Base-by-base conservation (phyloP, 2,329 filamentous ascomycete species). In the Chrysoporthe cubensis region DNA sequence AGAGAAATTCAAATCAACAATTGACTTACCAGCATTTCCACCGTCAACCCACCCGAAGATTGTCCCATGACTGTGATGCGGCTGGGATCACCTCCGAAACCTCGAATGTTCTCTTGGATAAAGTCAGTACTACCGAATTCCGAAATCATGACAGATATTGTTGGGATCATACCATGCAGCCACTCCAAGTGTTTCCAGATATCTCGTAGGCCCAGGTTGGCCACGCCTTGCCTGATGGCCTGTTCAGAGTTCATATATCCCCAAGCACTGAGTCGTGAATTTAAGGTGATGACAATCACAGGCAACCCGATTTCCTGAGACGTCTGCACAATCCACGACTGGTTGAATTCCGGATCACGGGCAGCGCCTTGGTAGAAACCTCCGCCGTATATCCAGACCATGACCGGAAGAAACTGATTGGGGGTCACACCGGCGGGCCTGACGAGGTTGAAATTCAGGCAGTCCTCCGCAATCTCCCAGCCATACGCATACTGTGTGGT, bases 391-490 rank as follows among this genome's bases (percentile, higher is more conserved):
- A 61, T 61, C 59, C 59, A 61, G 40, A 61, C 59, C 64, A 68
- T 64, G 32, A 68, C 66, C 37, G 66, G 66, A 13, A 68, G 40
- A 26, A 13, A 34, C 8, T 44, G 42, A n/a, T 40, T 44, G 3
- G 56, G n/a, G 16, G 32, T 40, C 32, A 18, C 21, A 26, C 73
- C 72, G 16, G 66, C 71, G 0, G 78, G 78, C 6, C 78, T 72
- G 8, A 72, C 77, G 13, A 80, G 72, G 48, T 79, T 77, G 8
- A 80, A 70, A 59, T 77, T 78, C 18, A 80, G 63, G 57, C 78
- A 79, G 58, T 79, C 74, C 67, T 80, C 78, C 0, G 78, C 81
- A 43, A 80, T 72, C 3, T 76, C 69, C 59, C 59, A 61, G 42
- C 59, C 59, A 11, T 61, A 61, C 42, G n/a, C 42, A 14, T 61